Evolutionary conservation across 208 protist species (phyloP).

Genomic region (Wallacemonas collosoma): DNA sequence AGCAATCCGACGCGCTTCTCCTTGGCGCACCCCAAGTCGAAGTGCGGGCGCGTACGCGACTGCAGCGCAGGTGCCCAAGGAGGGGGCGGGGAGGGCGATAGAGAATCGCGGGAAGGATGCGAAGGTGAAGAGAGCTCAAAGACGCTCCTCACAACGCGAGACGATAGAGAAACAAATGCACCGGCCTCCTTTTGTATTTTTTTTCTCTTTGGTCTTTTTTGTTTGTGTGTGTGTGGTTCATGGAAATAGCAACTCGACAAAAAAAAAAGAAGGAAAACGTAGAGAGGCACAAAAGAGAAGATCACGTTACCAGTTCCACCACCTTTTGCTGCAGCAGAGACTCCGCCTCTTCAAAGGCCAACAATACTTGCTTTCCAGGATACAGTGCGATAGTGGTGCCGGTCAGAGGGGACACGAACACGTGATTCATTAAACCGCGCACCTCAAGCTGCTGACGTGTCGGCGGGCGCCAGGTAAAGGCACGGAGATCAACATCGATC

Average conservation of each 20-base stretch:
- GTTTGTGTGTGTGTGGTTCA: not conserved
- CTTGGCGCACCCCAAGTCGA: too few species aligned
- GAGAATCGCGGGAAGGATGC: too few species aligned
- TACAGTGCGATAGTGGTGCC: conserved; percentile 77
- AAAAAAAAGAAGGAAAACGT: conserved; percentile 1
- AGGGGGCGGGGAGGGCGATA: too few species aligned
- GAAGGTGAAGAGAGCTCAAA: too few species aligned
- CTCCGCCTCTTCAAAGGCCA: conserved; percentile 85
- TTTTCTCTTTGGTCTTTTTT: too few species aligned
- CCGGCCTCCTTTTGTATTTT: too few species aligned
- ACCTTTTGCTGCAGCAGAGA: conserved; percentile 77
- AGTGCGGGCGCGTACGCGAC: too few species aligned
- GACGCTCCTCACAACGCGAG: too few species aligned
- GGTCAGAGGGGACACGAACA: conserved; percentile 74
- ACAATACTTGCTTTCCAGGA: conserved; percentile 68
- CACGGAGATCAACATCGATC: conserved; percentile 77
- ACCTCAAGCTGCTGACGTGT: conserved; percentile 78
- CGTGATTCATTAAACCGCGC: conserved; percentile 63
- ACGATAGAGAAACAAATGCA: too few species aligned
- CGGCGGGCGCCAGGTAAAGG: conserved; percentile 81
- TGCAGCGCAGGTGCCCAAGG: too few species aligned
- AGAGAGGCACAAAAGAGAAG: not conserved
- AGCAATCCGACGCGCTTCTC: too few species aligned
- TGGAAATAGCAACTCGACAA: not conserved
- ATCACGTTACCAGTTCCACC: conserved; percentile 59